Conservation (phyloP, 176 grass and related monocot genomes). For the Olyra latifolia region DNA sequence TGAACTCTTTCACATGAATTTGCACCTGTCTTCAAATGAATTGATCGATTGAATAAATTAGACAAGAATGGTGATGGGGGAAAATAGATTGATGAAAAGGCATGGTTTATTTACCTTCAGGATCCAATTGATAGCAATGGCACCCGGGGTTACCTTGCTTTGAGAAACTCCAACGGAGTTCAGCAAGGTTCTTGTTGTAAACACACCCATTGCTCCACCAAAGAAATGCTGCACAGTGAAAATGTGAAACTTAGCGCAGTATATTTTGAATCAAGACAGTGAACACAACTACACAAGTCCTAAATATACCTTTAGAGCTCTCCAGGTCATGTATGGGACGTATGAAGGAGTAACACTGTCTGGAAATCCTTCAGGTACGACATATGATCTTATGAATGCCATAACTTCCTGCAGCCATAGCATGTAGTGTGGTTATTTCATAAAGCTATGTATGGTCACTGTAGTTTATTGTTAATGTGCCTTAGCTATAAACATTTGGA, state of each 20-base stretch:
- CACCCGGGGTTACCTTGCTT: constrained; percentile 83
- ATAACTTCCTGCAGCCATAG: constrained; percentile 79
- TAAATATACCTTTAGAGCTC: constrained; percentile 86
- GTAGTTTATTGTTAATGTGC: neutral
- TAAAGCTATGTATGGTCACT: neutral
- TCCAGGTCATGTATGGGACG: constrained; percentile 97
- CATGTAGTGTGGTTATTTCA: constrained; percentile 9
- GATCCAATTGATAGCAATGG: constrained; percentile 99
- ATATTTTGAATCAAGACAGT: neutral
- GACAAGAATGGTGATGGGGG: neutral
- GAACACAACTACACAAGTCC: neutral
- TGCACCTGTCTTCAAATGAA: neutral
- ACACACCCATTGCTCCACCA: constrained; percentile 98
- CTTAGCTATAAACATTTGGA: constrained; percentile 1
- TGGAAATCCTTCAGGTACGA: constrained; percentile 98
- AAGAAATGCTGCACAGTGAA: constrained; percentile 78
- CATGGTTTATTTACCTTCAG: constrained; percentile 78
- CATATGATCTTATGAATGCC: constrained; percentile 92
- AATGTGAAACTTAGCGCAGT: neutral
- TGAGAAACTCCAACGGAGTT: constrained; percentile 94
- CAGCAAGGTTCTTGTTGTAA: constrained; percentile 90
- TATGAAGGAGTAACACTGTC: constrained; percentile 96
- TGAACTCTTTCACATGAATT: neutral
- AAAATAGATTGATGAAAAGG: neutral
- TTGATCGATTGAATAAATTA: neutral